These are phyloP conservation scores for Galerina marginata DNA, from an alignment of 768 basidiomycete genomes.

Conservation along the genomic window DNA sequence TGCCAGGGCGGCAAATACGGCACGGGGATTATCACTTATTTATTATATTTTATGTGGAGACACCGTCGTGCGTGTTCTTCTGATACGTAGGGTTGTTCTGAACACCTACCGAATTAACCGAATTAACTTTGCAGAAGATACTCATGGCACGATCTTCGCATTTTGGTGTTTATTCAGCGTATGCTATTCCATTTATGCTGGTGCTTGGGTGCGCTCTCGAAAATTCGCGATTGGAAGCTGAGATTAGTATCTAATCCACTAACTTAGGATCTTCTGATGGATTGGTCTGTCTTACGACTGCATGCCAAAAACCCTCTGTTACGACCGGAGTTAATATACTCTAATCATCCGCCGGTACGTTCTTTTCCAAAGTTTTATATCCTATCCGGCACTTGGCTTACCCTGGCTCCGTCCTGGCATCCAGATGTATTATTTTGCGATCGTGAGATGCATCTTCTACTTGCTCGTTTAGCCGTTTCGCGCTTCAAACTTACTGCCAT, in stretches of 20 bases:
- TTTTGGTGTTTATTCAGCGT: slow-evolving; percentile 72
- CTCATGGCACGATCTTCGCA: slow-evolving; percentile 57
- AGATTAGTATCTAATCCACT: not conserved
- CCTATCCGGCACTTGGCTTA: not conserved
- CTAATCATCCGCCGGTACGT: slow-evolving; percentile 61
- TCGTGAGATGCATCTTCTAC: slow-evolving; percentile 49
- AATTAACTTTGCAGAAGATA: slow-evolving; percentile 25
- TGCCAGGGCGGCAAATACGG: slow-evolving; percentile 84
- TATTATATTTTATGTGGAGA: slow-evolving; percentile 83
- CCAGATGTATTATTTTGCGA: slow-evolving; percentile 80
- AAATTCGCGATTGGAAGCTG: not conserved
- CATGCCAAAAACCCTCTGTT: slow-evolving; percentile 64
- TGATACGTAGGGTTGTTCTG: not conserved
- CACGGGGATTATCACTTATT: slow-evolving; percentile 64
- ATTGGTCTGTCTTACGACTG: slow-evolving; percentile 84
- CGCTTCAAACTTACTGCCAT: not conserved
- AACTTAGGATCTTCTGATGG: slow-evolving; percentile 80
- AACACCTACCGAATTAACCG: not conserved
- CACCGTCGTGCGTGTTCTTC: slow-evolving; percentile 51
- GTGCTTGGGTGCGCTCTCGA: slow-evolving; percentile 68
- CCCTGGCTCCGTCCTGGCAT: not conserved
- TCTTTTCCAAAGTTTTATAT: not conserved
- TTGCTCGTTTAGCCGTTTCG: not conserved
- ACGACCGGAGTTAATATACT: slow-evolving; percentile 78
- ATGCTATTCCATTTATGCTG: slow-evolving; percentile 71